phyloP scores from a whole-genome alignment of 345 rosid genomes.

The Anastatica hierochuntica region DNA sequence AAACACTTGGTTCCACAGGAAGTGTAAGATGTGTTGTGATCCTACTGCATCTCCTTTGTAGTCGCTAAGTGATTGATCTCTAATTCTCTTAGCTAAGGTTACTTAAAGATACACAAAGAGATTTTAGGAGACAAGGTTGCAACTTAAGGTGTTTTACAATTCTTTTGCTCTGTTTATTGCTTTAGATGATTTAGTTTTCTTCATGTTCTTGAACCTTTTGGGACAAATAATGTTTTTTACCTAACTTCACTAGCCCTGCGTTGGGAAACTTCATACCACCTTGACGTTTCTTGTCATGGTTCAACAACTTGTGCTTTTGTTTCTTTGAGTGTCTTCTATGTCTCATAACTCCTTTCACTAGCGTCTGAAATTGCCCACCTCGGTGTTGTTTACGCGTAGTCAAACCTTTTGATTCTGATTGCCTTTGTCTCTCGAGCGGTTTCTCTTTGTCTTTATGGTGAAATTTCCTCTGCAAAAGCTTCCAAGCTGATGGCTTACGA shows the following conservation, averaged over 20 bases:
- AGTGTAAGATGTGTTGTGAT: constrained; percentile 17
- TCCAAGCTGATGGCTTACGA: constrained; percentile 38
- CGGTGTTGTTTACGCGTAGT: constrained; percentile 23
- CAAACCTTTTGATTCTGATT: constrained; percentile 16
- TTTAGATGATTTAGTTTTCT: no score
- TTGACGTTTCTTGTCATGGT: constrained; percentile 16
- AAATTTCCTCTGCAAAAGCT: constrained; percentile 21
- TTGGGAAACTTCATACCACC: constrained; percentile 33
- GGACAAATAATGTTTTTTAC: neutral
- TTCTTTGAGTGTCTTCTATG: constrained; percentile 39
- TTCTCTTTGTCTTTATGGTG: constrained; percentile 18
- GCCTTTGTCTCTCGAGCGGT: no score
- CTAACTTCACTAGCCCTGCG: constrained; percentile 30
- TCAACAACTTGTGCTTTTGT: constrained; percentile 16
- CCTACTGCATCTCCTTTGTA: neutral
- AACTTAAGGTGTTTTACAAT: neutral
- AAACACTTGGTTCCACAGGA: neutral
- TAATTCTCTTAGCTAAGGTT: no score
- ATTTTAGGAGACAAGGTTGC: neutral
- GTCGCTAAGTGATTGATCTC: neutral
- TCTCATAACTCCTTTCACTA: constrained; percentile 41
- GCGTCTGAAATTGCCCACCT: constrained; percentile 35
- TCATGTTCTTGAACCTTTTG: no score
- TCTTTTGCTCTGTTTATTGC: neutral
- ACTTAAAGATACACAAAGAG: no score